phyloP scores from a whole-genome alignment of 1,139 yeast genomes.

The Yamadazyma songkhlaensis region DNA sequence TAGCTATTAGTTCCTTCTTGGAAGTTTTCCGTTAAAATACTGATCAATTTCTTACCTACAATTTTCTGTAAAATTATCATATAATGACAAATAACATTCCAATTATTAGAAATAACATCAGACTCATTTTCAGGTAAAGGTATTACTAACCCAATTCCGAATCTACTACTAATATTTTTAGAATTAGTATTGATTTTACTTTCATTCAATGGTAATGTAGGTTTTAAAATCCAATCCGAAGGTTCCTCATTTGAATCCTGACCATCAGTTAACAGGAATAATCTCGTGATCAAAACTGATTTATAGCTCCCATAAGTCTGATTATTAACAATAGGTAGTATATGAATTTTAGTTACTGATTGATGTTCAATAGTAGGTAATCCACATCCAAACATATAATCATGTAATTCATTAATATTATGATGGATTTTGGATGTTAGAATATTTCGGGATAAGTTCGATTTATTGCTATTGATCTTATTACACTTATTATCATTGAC shows the following conservation, averaged over 20 bases:
- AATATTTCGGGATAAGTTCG: conserved; percentile 13
- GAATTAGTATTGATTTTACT: conserved; percentile 12
- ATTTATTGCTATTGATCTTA: not conserved
- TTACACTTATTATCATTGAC: conserved; percentile 2
- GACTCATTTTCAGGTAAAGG: conserved; percentile 39
- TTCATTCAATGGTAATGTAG: conserved; percentile 30
- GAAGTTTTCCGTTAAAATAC: conserved; percentile 14
- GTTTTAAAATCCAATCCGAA: conserved; percentile 29
- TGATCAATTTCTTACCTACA: conserved; percentile 34
- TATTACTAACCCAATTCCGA: conserved; percentile 47
- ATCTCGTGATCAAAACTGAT: conserved; percentile 44
- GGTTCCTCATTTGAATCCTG: conserved; percentile 13
- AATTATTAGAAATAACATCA: conserved; percentile 45
- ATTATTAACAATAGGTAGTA: conserved; percentile 40
- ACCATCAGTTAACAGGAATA: conserved; percentile 40
- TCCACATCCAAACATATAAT: conserved; percentile 59
- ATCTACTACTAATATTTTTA: conserved; percentile 31
- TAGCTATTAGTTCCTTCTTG: conserved; percentile 11
- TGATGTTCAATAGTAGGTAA: conserved; percentile 49
- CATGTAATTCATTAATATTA: conserved; percentile 42
- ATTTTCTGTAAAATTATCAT: conserved; percentile 37
- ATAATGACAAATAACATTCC: conserved; percentile 47
- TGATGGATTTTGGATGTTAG: conserved; percentile 33
- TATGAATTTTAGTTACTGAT: conserved; percentile 46
- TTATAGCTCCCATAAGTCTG: conserved; percentile 25